Conservation (phyloP, 2,329 filamentous ascomycete genomes). For the Aureobasidium lini region DNA sequence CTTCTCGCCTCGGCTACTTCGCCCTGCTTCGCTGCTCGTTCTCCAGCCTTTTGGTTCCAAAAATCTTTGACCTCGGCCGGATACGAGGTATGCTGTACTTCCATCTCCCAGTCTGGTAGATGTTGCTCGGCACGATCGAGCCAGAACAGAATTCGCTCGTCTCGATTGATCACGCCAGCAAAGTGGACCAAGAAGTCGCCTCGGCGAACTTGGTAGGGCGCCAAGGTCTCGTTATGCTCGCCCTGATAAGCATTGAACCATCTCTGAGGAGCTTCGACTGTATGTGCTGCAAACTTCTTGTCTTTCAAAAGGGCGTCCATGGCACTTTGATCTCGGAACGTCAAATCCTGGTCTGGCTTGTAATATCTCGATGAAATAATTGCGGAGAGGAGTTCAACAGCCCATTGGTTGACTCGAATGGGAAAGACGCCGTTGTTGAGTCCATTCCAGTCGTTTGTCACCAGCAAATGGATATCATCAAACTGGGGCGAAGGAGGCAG, state of each 20-base stretch:
- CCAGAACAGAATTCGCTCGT: constrained; percentile 32
- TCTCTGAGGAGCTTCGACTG: constrained; percentile 27
- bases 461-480: constrained; percentile 31
- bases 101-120: constrained; percentile 33
- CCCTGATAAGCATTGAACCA: constrained; percentile 40
- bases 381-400: constrained; percentile 32
- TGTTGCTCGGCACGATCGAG: constrained; percentile 30
- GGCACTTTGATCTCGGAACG: constrained; percentile 35
- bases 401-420: constrained; percentile 33
- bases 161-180: constrained; percentile 29
- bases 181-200: constrained; percentile 40
- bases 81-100: constrained; percentile 30
- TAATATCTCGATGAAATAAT: constrained; percentile 35
- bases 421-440: constrained; percentile 39
- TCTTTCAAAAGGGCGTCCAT: constrained; percentile 32
- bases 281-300: constrained; percentile 5
- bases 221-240: constrained; percentile 31
- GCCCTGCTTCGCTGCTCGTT: constrained; percentile 8
- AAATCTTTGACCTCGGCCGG: constrained; percentile 30
- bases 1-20: constrained; percentile 18
- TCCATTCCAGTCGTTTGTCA: constrained; percentile 34
- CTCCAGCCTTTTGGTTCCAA: constrained; percentile 22
- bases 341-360: constrained; percentile 28
- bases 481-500: constrained; percentile 30
- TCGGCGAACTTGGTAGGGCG: constrained; percentile 30